Base-by-base conservation (phyloP, 2,329 filamentous ascomycete genomes). In the Trichoderma polysporum region DNA sequence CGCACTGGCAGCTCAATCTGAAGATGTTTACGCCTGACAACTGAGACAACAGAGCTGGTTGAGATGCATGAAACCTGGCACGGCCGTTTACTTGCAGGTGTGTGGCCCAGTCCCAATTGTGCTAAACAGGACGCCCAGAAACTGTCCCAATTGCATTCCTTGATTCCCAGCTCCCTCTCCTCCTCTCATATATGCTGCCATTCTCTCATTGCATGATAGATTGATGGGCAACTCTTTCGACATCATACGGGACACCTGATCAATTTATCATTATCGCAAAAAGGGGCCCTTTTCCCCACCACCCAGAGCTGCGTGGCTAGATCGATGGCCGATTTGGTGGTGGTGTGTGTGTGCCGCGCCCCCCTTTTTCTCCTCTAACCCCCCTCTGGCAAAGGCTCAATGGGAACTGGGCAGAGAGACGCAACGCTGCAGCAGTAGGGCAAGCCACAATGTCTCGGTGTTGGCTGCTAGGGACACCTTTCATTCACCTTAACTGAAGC, bases 251-350 rank as follows among this genome's bases (percentile, higher is more conserved):
- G 3, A 29, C 17, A 19, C 27, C 54, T 45, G 8, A 9, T 45
- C 41, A 9, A 29, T 27, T 19, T 31, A 13, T 31, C 54, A 22
- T 35, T 33, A 33, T 19, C 31, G 29, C n/a, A 35, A 54, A 54
- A 27, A n/a, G 50, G 50, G n/a, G n/a, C 41, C 12, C 17, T 29
- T 35, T 41, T 41, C 54, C 54, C 47, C 45, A 41, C 47, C 59
- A 41, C 25, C 59, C 39, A 33, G 13, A 29, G 57, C 57, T 60
- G 57, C 27, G 57, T 60, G 41, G 41, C 47, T 33, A 53, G 59
- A 62, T 62, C 59, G 59, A 62, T 62, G 47, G 17, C 59, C 59
- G 59, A 62, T 62, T 62, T 33, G 47, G 59, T 53, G 47, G 47
- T 62, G 59, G 59, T 35, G 59, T 62, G 59, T 35, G 59, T 62